Conservation (phyloP, 371 early-diverging fungal genomes). For the Haplosporangium sp. region DNA sequence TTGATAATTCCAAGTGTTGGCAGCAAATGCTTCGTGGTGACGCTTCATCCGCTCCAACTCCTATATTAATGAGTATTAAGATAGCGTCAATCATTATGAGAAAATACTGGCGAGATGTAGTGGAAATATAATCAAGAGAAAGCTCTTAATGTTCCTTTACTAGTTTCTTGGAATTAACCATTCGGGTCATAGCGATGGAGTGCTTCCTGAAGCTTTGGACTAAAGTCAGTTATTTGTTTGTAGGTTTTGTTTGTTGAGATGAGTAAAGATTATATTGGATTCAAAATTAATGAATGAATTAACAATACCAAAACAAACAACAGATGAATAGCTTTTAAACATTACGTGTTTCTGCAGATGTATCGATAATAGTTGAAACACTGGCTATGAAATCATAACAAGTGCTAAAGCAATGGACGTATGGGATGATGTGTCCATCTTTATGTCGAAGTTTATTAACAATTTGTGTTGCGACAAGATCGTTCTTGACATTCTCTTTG, state of each 20-base stretch:
- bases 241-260: slow-evolving; percentile 1
- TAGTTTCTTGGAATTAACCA: slow-evolving; percentile 16
- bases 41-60: slow-evolving; percentile 22
- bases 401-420: slow-evolving; percentile 11
- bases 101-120: neutral
- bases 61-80: neutral
- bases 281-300: neutral
- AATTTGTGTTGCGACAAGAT: slow-evolving; percentile 54
- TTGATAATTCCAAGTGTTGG: slow-evolving; percentile 16
- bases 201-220: neutral
- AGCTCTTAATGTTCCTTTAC: neutral
- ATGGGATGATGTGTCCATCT: slow-evolving; percentile 13
- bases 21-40: slow-evolving; percentile 17
- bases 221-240: too few species aligned
- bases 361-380: slow-evolving; percentile 24
- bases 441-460: slow-evolving; percentile 14
- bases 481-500: slow-evolving; percentile 56
- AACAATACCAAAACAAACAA: neutral
- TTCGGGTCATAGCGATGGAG: slow-evolving; percentile 28
- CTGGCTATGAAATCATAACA: slow-evolving; percentile 28
- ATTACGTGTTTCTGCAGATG: neutral
- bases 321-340: neutral
- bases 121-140: neutral
- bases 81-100: neutral
- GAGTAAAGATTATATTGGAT: neutral